Conservation (phyloP, 805 yeast genomes). For the Wickerhamiella galacta region DNA sequence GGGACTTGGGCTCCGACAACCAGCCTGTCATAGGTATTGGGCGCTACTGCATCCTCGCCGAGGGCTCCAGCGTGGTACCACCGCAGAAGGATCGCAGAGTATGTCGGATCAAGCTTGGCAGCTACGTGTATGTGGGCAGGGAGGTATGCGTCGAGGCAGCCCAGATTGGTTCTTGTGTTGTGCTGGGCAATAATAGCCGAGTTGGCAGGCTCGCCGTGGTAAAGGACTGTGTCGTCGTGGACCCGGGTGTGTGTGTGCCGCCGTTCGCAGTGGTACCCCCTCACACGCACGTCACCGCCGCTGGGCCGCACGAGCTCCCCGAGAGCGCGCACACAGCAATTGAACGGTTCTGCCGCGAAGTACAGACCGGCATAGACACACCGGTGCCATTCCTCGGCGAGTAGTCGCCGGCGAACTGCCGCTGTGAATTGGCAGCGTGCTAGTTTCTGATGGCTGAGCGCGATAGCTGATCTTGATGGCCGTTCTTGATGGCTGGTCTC, state of each 20-base stretch:
- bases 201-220: conserved; percentile 24
- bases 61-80: conserved; percentile 18
- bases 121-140: conserved; percentile 23
- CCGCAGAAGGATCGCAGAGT: conserved; percentile 15
- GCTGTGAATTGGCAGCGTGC: too few species aligned
- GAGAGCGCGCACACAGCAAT: conserved; percentile 20
- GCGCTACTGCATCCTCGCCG: conserved; percentile 18
- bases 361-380: conserved; percentile 16
- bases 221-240: conserved; percentile 24
- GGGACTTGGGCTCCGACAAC: conserved; percentile 20
- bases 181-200: conserved; percentile 21
- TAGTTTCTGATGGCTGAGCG: too few species aligned
- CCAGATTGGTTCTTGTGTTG: conserved; percentile 23
- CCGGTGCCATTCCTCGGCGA: conserved; percentile 6
- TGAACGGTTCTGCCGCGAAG: conserved; percentile 18
- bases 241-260: conserved; percentile 20
- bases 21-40: conserved; percentile 24
- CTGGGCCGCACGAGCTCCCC: conserved; percentile 17
- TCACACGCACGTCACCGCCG: conserved; percentile 13
- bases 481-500: too few species aligned
- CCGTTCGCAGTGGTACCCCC: conserved; percentile 24
- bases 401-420: too few species aligned
- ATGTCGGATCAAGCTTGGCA: conserved; percentile 25
- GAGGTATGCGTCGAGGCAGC: conserved; percentile 22
- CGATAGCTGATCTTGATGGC: too few species aligned